Conservation (phyloP, 148 eudicot genomes). For the Fagopyrum homotropicum region DNA sequence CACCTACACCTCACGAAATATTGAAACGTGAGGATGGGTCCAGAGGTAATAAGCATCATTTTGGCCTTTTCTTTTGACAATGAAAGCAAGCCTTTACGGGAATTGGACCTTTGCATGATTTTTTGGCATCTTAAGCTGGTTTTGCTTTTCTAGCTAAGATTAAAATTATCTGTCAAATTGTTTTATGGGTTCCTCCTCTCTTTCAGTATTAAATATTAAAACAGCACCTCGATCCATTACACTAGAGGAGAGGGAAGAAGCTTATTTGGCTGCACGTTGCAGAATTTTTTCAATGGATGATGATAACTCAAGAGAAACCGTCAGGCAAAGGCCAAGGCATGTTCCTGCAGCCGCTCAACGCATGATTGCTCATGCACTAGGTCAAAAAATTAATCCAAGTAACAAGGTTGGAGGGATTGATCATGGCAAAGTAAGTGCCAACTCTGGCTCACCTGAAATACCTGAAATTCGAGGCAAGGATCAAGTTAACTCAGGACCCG, state of each 20-base stretch:
- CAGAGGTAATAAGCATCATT: constrained; percentile 42
- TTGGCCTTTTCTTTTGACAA: background rate
- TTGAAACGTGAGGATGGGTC: constrained; percentile 46
- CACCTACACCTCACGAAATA: constrained; percentile 39
- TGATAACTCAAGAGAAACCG: constrained; percentile 25
- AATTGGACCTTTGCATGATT: background rate
- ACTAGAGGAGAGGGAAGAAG: constrained; percentile 72
- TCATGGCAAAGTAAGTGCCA: constrained; percentile 12
- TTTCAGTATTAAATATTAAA: constrained; percentile 44
- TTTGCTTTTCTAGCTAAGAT: background rate
- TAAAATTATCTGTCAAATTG: background rate
- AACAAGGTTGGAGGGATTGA: constrained; percentile 17
- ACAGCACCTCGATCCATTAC: constrained; percentile 27
- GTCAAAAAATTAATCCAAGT: constrained; percentile 43
- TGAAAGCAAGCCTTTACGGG: background rate
- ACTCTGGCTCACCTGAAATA: constrained; percentile 17
- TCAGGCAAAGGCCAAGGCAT: constrained; percentile 50
- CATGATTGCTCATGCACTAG: constrained; percentile 95
- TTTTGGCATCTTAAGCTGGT: background rate
- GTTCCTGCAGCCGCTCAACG: constrained; percentile 91
- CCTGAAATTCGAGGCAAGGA: constrained; percentile 23
- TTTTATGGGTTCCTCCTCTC: background rate
- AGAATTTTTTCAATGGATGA: constrained; percentile 58
- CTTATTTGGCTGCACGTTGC: constrained; percentile 79
- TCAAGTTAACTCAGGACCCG: constrained; percentile 11